These are phyloP conservation scores for Lachancea kluyveri DNA, from an alignment of 805 yeast genomes.

Conservation along the genomic window DNA sequence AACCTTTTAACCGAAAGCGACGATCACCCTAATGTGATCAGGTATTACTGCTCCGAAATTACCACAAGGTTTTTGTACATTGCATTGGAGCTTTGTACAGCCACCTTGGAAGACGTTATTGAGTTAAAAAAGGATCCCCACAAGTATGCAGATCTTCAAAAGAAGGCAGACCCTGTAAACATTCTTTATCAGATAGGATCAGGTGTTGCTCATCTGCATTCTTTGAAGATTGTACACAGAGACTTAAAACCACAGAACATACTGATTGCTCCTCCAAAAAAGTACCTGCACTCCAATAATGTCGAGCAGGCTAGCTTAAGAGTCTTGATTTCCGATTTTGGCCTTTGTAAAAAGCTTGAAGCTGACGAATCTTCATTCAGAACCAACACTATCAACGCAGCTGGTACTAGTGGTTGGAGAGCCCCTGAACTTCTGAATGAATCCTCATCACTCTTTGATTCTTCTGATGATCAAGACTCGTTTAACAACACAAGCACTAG, in stretches of 20 bases:
- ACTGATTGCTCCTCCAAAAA: constrained; percentile 67
- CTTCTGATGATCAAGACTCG: constrained; percentile 20
- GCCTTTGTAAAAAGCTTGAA: constrained; percentile 87
- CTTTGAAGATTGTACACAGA: constrained; percentile 86
- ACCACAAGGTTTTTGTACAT: constrained; percentile 84
- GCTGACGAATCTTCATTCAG: constrained; percentile 89
- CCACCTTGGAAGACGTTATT: constrained; percentile 80
- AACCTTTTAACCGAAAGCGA: constrained; percentile 85
- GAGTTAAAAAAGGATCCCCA: constrained; percentile 40
- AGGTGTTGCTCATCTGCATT: constrained; percentile 83
- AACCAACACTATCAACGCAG: constrained; percentile 81
- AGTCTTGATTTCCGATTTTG: constrained; percentile 88
- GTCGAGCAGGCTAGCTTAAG: constrained; percentile 31
- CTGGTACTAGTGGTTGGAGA: constrained; percentile 98
- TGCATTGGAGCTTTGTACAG: constrained; percentile 86
- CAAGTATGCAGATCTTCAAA: constrained; percentile 34
- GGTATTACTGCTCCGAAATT: constrained; percentile 91
- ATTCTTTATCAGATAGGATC: constrained; percentile 70
- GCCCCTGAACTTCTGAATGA: constrained; percentile 76
- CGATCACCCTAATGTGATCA: constrained; percentile 89
- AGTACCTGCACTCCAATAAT: constrained; percentile 21
- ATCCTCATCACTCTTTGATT: constrained; percentile 6
- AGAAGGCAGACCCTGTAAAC: constrained; percentile 42
- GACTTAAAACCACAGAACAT: constrained; percentile 95
- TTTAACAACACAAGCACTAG: constrained; percentile 5